A percentile compares a stretch with the other conserved stretches of the same genome.
These are phyloP conservation scores for Penicillium griseofulvum DNA, from an alignment of 2,329 filamentous ascomycete genomes.

Conservation along the genomic window DNA sequence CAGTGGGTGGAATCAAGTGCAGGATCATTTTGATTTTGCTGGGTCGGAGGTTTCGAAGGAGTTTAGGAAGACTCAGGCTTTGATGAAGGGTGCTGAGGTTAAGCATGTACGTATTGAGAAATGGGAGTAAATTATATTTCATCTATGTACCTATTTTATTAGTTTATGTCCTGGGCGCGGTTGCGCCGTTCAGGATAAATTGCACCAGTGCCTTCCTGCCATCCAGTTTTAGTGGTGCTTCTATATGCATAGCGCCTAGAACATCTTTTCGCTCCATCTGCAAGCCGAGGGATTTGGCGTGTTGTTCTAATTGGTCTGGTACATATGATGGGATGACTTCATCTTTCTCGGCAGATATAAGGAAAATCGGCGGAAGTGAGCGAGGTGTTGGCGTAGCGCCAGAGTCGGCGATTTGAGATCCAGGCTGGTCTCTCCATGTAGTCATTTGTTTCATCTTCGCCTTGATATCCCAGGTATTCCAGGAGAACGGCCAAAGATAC, in stretches of 20 bases:
- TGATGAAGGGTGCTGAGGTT: conserved; percentile 27
- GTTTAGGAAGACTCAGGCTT: conserved; percentile 23
- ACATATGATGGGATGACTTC: conserved; percentile 45
- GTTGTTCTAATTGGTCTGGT: conserved; percentile 32
- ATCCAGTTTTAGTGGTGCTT: conserved; percentile 44
- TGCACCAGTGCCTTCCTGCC: conserved; percentile 42
- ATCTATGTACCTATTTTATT: not conserved
- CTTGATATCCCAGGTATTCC: conserved; percentile 57
- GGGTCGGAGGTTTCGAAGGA: conserved; percentile 32
- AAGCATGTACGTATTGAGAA: conserved; percentile 24
- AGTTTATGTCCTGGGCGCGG: not conserved
- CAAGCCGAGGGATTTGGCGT: conserved; percentile 37
- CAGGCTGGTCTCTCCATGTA: conserved; percentile 11
- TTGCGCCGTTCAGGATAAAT: conserved; percentile 17
- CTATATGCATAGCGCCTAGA: conserved; percentile 50
- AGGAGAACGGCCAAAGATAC: conserved; percentile 70
- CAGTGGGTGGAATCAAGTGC: conserved; percentile 38
- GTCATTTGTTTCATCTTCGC: conserved; percentile 43
- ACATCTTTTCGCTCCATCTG: conserved; percentile 41
- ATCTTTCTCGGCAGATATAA: conserved; percentile 44
- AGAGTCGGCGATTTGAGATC: not conserved
- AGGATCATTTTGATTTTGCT: conserved; percentile 37
- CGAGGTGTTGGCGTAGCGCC: not conserved
- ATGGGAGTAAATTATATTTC: conserved; percentile 10
- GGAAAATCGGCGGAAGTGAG: conserved; percentile 33